Evolutionary conservation across 2,329 filamentous ascomycete genomes (phyloP).

Genomic region (Escovopsis sp.): DNA sequence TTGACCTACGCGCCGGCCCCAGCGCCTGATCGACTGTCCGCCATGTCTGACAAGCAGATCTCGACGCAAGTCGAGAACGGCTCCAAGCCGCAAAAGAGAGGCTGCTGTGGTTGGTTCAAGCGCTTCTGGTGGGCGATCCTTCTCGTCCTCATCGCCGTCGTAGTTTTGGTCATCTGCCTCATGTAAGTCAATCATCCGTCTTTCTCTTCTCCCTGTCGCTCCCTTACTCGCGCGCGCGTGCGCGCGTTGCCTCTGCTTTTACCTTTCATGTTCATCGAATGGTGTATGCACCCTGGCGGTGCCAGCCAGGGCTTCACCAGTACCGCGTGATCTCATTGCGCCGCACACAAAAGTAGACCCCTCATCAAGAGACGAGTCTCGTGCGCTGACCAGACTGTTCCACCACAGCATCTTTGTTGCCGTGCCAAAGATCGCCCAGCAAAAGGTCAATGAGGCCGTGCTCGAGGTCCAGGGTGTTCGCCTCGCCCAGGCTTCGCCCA

Average conservation of each 20-base stretch:
- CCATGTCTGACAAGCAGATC: constrained; percentile 24
- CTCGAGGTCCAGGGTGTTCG: constrained; percentile 36
- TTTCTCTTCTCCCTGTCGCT: too few relatives aligned
- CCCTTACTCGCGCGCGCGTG: too few relatives aligned
- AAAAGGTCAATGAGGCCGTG: constrained; percentile 36
- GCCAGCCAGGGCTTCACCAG: background rate
- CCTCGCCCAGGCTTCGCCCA: constrained; percentile 29
- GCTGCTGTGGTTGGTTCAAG: constrained; percentile 31
- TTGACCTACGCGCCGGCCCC: too few relatives aligned
- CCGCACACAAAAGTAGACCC: background rate
- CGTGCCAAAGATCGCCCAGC: constrained; percentile 40
- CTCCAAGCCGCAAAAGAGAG: constrained; percentile 18
- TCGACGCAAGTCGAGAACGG: constrained; percentile 20
- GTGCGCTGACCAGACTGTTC: constrained; percentile 1
- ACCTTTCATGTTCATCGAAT: background rate
- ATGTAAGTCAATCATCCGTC: constrained; percentile 45
- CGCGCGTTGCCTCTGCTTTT: too few relatives aligned
- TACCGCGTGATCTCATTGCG: background rate
- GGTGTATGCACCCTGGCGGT: background rate
- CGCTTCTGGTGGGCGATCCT: constrained; percentile 48
- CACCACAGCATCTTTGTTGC: constrained; percentile 35
- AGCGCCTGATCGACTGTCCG: constrained; percentile 1
- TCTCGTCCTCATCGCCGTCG: constrained; percentile 31
- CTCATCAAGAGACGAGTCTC: too few relatives aligned
- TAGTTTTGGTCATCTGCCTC: constrained; percentile 40